These are phyloP conservation scores for Prunus mume DNA, from an alignment of 306 rosid species.

Conservation along the genomic window DNA sequence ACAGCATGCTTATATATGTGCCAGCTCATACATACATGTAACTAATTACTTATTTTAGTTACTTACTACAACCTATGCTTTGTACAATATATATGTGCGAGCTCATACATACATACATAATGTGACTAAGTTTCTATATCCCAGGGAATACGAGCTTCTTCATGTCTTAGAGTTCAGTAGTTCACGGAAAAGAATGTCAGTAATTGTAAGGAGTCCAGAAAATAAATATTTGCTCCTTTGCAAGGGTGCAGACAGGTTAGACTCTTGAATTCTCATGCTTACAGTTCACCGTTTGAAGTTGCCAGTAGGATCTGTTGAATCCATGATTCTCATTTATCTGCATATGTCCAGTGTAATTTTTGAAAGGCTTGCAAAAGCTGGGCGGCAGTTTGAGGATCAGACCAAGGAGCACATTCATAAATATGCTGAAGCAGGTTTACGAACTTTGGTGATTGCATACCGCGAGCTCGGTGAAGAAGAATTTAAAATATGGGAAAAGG, in stretches of 20 bases:
- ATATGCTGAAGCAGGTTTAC: conserved; percentile 85
- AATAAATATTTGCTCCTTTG: conserved; percentile 61
- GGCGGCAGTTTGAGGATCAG: conserved; percentile 64
- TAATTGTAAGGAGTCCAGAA: conserved; percentile 68
- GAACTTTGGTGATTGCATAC: conserved; percentile 68
- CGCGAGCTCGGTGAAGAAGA: conserved; percentile 65
- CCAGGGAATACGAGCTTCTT: conserved; percentile 68
- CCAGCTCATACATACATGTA: not conserved
- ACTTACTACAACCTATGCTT: not conserved
- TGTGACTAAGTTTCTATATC: conserved; percentile 25
- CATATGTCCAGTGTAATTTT: conserved; percentile 62
- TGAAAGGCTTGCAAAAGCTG: conserved; percentile 63
- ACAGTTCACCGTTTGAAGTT: conserved; percentile 12
- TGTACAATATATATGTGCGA: not conserved
- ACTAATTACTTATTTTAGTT: not conserved
- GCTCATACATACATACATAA: not conserved
- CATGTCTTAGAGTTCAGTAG: conserved; percentile 84
- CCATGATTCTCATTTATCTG: conserved; percentile 24
- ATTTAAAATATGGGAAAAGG: conserved; percentile 56
- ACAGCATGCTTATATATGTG: not conserved
- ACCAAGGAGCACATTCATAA: conserved; percentile 64
- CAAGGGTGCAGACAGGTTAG: conserved; percentile 98
- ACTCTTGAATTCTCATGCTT: conserved; percentile 18
- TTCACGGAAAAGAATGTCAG: conserved; percentile 93
- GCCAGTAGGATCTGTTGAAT: conserved; percentile 28